Evolutionary conservation across 2,329 filamentous ascomycete genomes (phyloP).

Genomic region (Colletotrichum caudatum): DNA sequence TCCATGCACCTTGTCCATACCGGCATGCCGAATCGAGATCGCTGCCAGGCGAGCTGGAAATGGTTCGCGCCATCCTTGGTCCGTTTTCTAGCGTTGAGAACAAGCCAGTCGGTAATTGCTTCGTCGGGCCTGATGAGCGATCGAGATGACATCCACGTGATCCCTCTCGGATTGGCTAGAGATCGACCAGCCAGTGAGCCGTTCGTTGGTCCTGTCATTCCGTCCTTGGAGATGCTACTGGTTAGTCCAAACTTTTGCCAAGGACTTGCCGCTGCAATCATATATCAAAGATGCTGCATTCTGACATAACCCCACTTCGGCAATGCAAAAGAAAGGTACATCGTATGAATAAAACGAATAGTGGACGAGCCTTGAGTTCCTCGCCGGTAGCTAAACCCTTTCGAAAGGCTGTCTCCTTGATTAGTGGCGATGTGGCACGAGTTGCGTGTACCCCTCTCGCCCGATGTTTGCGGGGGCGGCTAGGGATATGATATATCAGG

Average conservation of each 20-base stretch:
- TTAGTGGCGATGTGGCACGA: constrained; percentile 33
- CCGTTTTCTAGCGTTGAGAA: background rate
- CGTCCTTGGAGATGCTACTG: background rate
- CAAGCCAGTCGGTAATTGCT: no score
- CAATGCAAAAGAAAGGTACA: background rate
- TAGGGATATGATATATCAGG: background rate
- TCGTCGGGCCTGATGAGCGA: background rate
- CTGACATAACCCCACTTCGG: background rate
- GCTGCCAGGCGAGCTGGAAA: background rate
- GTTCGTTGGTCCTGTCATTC: background rate
- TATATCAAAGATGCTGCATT: background rate
- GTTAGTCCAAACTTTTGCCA: background rate
- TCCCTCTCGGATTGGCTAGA: background rate
- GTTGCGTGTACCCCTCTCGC: constrained; percentile 37
- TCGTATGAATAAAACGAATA: background rate
- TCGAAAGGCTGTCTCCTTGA: background rate
- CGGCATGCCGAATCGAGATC: background rate
- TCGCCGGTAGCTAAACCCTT: background rate
- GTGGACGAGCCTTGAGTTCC: no score
- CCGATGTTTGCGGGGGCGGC: constrained; percentile 18
- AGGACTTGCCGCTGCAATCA: background rate
- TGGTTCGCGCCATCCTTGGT: background rate
- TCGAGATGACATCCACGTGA: background rate
- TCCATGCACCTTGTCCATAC: background rate
- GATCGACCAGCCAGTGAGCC: no score